Conservation (phyloP, 345 rosid species). For the Erucastrum elatum region DNA sequence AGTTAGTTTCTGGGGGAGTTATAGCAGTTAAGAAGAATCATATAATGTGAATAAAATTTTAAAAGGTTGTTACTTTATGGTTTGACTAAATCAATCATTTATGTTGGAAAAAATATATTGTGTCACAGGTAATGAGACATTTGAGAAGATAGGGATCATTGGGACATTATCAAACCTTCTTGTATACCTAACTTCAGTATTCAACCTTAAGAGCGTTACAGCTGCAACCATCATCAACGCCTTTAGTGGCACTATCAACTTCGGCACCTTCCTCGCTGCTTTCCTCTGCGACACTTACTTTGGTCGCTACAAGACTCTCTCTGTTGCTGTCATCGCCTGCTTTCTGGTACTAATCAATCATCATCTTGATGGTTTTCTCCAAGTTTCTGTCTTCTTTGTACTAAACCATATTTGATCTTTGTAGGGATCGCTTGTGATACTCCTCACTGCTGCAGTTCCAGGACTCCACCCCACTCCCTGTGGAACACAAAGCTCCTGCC, state of each 20-base stretch:
- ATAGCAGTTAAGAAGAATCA: too few species aligned
- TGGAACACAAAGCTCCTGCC: slow-evolving; percentile 39
- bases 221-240: slow-evolving; percentile 71
- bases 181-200: slow-evolving; percentile 70
- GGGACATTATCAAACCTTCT: slow-evolving; percentile 77
- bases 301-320: slow-evolving; percentile 79
- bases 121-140: slow-evolving; percentile 62
- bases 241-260: slow-evolving; percentile 72
- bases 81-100: neutral
- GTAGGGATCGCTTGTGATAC: slow-evolving; percentile 63
- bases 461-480: slow-evolving; percentile 55
- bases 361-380: neutral
- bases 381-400: neutral
- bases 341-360: slow-evolving; percentile 49
- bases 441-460: slow-evolving; percentile 60
- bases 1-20: too few species aligned
- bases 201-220: slow-evolving; percentile 61
- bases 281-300: slow-evolving; percentile 78
- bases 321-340: slow-evolving; percentile 58
- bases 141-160: slow-evolving; percentile 88
- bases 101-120: neutral
- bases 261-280: slow-evolving; percentile 74
- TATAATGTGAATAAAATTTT: slow-evolving; percentile 10
- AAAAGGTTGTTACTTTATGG: neutral
- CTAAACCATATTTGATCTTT: neutral